Base-by-base conservation (phyloP, 805 yeast genomes). In the Jamesozyma hellenica region DNA sequence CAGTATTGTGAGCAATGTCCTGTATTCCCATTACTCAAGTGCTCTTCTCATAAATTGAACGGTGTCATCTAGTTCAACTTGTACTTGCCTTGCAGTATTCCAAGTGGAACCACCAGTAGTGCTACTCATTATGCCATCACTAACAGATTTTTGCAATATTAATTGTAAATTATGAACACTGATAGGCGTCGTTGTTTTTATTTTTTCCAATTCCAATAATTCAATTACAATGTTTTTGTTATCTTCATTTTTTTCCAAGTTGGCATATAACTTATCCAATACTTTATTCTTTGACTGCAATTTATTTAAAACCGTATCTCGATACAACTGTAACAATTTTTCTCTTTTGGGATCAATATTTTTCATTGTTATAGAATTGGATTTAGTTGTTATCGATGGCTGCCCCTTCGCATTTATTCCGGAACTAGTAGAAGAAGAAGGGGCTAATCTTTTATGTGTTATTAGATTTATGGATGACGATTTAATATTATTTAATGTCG, bases 1-100 rank as follows among this genome's bases (percentile, higher is more conserved):
- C n/a, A n/a, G n/a, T n/a, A n/a, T n/a, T n/a, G n/a, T n/a, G n/a
- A n/a, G n/a, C n/a, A n/a, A n/a, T n/a, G n/a, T n/a, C n/a, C n/a
- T n/a, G n/a, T n/a, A n/a, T n/a, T n/a, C n/a, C n/a, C n/a, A 11
- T 31, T 44, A 55, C 30, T 55, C 61, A 14, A 59, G 37, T 27
- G 62, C 63, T 32, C 62, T 46, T 39, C 63, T 48, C 56, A 59
- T 59, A 45, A 59, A 59, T 37, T 55, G 60, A 1, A 59, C 61
- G 2, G 61, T 59, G 36, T 57, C 62, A 32, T 57, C 61, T 16
- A 59, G 41, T 40, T 59, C 62, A 3, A 42, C 17, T 39, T 59
- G 64, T 13, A 53, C 49, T 32, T 55, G 58, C 23, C 48, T 34
- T 5, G 57, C 60, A 12, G 46, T 46, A 23, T 36, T 41, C 59